phyloP scores from a whole-genome alignment of 371 early-diverging fungal species.

The Circinella umbellata region DNA sequence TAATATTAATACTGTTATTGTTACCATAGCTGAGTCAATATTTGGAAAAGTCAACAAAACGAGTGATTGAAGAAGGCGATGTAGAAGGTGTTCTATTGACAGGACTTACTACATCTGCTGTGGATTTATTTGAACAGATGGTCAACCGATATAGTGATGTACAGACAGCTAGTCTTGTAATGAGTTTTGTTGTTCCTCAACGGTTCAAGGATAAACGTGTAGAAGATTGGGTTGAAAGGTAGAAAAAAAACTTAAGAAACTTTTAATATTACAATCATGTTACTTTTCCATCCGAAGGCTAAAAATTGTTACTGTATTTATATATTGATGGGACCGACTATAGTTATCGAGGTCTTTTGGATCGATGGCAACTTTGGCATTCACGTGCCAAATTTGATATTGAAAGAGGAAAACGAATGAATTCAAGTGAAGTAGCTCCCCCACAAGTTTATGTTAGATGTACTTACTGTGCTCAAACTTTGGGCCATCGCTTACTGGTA shows the following conservation, averaged over 20 bases:
- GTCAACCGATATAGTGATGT: constrained; percentile 89
- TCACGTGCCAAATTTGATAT: constrained; percentile 90
- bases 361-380: constrained; percentile 89
- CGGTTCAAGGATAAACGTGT: constrained; percentile 68
- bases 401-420: constrained; percentile 69
- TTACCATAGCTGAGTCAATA: constrained; percentile 54
- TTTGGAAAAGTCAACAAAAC: constrained; percentile 52
- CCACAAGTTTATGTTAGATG: constrained; percentile 91
- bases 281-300: no score
- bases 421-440: constrained; percentile 65
- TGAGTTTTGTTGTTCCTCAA: constrained; percentile 65
- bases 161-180: constrained; percentile 83
- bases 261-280: no score
- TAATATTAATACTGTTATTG: neutral
- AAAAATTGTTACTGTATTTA: no score
- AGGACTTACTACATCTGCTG: constrained; percentile 67
- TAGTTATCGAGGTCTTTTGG: constrained; percentile 86
- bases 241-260: neutral
- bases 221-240: constrained; percentile 84
- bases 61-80: constrained; percentile 62
- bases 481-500: constrained; percentile 67
- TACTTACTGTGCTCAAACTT: constrained; percentile 84
- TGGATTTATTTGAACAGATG: constrained; percentile 75
- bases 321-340: neutral
- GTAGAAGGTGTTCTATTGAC: constrained; percentile 80